These are phyloP conservation scores for Gyrodon lividus DNA, from an alignment of 768 basidiomycete genomes.

Conservation along the genomic window DNA sequence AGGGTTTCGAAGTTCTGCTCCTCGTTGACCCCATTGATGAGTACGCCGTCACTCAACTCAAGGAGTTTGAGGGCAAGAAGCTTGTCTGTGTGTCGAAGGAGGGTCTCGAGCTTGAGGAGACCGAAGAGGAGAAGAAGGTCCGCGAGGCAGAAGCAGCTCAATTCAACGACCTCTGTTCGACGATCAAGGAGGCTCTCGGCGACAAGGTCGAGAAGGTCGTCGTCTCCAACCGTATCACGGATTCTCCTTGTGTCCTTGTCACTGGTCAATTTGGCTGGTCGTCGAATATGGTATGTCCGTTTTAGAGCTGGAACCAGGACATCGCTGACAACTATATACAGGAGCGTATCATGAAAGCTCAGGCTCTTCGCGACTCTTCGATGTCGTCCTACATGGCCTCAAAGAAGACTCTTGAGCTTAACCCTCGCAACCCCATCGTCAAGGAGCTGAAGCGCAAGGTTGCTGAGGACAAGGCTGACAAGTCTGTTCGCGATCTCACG, in stretches of 20 bases:
- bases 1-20: conserved; percentile 96
- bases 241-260: conserved; percentile 95
- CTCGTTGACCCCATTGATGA: conserved; percentile 99
- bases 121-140: conserved; percentile 91
- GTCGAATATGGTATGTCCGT: conserved; percentile 83
- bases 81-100: conserved; percentile 98
- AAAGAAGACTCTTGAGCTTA: conserved; percentile 97
- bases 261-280: conserved; percentile 99
- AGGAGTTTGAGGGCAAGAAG: conserved; percentile 99
- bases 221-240: conserved; percentile 95
- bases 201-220: conserved; percentile 99
- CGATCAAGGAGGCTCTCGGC: conserved; percentile 97
- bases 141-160: conserved; percentile 85
- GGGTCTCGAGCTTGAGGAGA: conserved; percentile 98
- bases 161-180: conserved; percentile 85
- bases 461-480: conserved; percentile 96
- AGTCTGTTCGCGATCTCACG: conserved; percentile 95
- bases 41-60: conserved; percentile 97
- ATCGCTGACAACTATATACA: conserved; percentile 22
- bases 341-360: conserved; percentile 99
- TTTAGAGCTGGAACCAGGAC: background rate
- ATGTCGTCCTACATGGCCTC: conserved; percentile 99
- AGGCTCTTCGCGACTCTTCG: conserved; percentile 92
- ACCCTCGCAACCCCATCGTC: conserved; percentile 88
- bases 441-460: conserved; percentile 96